Percentiles rank a stretch among this genome's conserved stretches.
Conservation (phyloP, 257 asterid species). For the Verbascum thapsus region DNA sequence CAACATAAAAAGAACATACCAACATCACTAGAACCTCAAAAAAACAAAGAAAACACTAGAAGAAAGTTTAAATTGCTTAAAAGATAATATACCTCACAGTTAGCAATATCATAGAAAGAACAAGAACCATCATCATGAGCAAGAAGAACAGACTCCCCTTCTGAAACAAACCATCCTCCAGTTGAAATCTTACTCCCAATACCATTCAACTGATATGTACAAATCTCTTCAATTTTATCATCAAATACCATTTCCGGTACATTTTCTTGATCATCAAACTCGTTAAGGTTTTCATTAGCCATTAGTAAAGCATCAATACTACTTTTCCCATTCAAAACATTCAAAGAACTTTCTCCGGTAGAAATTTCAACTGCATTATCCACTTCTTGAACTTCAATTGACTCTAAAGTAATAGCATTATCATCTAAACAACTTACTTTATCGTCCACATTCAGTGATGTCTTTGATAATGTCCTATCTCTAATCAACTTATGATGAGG, state of each 20-base stretch:
- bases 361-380: constrained; percentile 44
- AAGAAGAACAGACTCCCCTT: constrained; percentile 82
- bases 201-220: constrained; percentile 43
- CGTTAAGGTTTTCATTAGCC: constrained; percentile 70
- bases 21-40: no score
- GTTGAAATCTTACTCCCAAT: constrained; percentile 73
- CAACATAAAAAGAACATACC: background rate
- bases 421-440: constrained; percentile 36
- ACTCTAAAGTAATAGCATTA: constrained; percentile 49
- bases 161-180: constrained; percentile 92
- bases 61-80: no score
- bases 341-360: constrained; percentile 31
- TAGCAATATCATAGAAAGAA: constrained; percentile 70
- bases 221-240: constrained; percentile 55
- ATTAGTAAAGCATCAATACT: constrained; percentile 46
- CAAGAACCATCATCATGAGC: constrained; percentile 81
- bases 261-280: constrained; percentile 61
- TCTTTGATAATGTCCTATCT: constrained; percentile 52
- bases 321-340: constrained; percentile 34
- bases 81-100: constrained; percentile 90
- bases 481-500: constrained; percentile 79
- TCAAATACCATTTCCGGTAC: constrained; percentile 48
- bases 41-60: no score
- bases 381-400: constrained; percentile 51
- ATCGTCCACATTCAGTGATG: constrained; percentile 38